Conservation (phyloP, 768 basidiomycete species). For the Russula brevipes region DNA sequence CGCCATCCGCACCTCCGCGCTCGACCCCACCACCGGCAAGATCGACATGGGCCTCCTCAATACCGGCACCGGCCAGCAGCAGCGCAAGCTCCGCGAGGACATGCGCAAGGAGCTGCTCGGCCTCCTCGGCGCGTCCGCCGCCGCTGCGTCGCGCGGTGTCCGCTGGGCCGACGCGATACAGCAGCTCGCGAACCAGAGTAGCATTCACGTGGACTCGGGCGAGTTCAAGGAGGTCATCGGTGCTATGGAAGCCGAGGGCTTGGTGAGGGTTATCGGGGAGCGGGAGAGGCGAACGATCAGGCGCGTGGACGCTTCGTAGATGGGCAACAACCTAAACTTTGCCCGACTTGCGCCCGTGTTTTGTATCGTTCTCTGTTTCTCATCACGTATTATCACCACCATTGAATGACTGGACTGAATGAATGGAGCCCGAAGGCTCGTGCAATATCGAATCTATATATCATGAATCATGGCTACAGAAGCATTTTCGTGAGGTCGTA, state of each 20-base stretch:
- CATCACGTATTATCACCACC: neutral
- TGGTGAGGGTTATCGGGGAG: constrained; percentile 82
- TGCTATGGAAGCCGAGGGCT: constrained; percentile 77
- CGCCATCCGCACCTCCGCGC: constrained; percentile 89
- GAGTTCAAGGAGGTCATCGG: constrained; percentile 83
- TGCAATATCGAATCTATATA: constrained; percentile 6
- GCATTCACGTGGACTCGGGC: constrained; percentile 65
- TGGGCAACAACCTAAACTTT: neutral
- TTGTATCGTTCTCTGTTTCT: neutral
- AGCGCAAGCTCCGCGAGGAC: constrained; percentile 83
- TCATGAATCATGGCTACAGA: constrained; percentile 17
- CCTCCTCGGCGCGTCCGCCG: constrained; percentile 47
- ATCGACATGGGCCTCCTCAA: constrained; percentile 96
- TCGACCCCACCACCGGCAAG: constrained; percentile 95
- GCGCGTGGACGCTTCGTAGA: constrained; percentile 46
- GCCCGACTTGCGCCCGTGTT: too few relatives aligned
- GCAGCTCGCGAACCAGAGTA: constrained; percentile 77
- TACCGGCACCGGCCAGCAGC: constrained; percentile 85
- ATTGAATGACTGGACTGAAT: neutral
- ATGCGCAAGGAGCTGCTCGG: constrained; percentile 76
- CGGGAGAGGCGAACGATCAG: constrained; percentile 79
- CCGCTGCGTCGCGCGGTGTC: constrained; percentile 53
- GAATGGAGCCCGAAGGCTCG: neutral
- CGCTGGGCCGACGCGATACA: constrained; percentile 82
- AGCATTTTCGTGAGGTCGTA: constrained; percentile 12